Evolutionary conservation across 2,329 filamentous ascomycete genomes (phyloP), one percentile per base, ranked within the genome.

Genomic region (Scytalidium lignicola): DNA sequence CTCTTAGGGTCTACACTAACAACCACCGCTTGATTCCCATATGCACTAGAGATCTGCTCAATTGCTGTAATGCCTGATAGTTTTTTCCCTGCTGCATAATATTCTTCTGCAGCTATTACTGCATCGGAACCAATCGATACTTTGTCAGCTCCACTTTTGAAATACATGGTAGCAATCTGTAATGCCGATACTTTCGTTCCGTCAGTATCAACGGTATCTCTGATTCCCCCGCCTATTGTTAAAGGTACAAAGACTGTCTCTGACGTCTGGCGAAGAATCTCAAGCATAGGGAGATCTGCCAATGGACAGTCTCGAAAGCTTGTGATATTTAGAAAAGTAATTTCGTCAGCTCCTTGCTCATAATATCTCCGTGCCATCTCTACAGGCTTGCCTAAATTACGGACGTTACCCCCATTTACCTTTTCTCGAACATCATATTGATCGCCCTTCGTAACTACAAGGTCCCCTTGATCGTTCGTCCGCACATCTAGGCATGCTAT

Each of bases 401-500:
- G 84, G 29, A 99, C 91, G 58, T 79, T 73, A 48, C 80, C 75
- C 50, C 75, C 74, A 13, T 72, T 75, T 19, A 75, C 74, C 70
- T 96, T 96, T 63, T 97, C 93, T 26, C 93, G 88, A 6, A 99
- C 93, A 63, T 99, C 93, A 72, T 99, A 99, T 68, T 97, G 92
- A 70, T 99, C 93, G 50, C 93, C 93, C 70, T 99, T 99, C 13
- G 93, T 99, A 32, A 99, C 93, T 0, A 99, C 93, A 9, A 99
- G 76, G 68, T 99, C 93, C 28, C 93, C 93, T 52, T 86, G 77
- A 67, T 99, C 93, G 67, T 99, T 99, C 47, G 91, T 82, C 41
- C 93, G 86, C 45, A 99, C 93, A 65, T 99, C 93, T 22, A 99
- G 82, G 65, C 93, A 99, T 22, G 93, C 93, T 64, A 99, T 97